Evolutionary conservation across 768 basidiomycete genomes (phyloP), one percentile per base, ranked within the genome.

Genomic region (Naganishia antarctica): DNA sequence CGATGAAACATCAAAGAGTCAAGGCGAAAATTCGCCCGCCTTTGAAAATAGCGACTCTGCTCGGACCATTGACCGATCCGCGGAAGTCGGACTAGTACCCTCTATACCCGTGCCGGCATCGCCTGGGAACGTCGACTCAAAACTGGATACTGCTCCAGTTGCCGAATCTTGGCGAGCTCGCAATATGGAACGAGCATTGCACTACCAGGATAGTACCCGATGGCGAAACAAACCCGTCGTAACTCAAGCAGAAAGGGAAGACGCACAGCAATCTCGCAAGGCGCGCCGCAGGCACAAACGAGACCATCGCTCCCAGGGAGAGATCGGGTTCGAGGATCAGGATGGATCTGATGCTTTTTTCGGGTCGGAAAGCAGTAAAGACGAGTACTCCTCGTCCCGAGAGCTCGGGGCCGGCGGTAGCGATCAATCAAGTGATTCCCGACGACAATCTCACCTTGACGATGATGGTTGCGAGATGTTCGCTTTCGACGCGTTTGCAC

Each of bases 161-260:
- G 23, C 62, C 29, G 62, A 63, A 29, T 63, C 62, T 12, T 63
- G 62, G 62, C 32, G 50, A 7, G 48, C 23, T 5, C 62, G 62
- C 2, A 63, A 63, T n/a, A 63, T 63, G 37, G 48, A 50, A 16
- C 62, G 62, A 3, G 62, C 62, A 11, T n/a, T 41, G 8, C 62
- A 53, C n/a, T n/a, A n/a, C 15, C 48, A 63, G 25, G 34, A 51
- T 25, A 60, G 8, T 16, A 44, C 28, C 18, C 59, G 45, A 13
- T 44, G 43, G 59, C 26, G 29, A 4, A 2, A 16, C 15, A 28
- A 46, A 31, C 43, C 59, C 3, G 16, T 31, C 25, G 25, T 60
- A 9, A 44, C 26, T 7, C 37, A 26, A 4, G 37, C 21, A 37
- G 59, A 60, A 46, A 47, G 45, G 41, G 43, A 45, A 60, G 41